Percentiles rank a stretch among this genome's conserved stretches.
phyloP scores from a whole-genome alignment of 2,329 filamentous ascomycete species.

The Alternaria gansuensis region DNA sequence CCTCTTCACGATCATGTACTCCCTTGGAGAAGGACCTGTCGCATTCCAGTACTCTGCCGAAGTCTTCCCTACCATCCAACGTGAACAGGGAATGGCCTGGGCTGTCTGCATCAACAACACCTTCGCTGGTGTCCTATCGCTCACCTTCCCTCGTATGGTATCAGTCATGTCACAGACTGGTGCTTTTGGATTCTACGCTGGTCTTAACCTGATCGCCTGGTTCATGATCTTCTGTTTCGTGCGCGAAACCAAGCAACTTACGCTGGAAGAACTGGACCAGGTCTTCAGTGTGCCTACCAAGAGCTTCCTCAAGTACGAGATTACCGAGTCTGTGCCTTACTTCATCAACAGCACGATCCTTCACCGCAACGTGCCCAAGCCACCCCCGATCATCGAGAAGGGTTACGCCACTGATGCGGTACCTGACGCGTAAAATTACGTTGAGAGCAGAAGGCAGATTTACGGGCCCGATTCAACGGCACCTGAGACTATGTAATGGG shows the following conservation, averaged over 20 bases:
- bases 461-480: too few relatives aligned
- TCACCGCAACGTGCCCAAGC: constrained; percentile 50
- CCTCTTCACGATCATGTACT: constrained; percentile 43
- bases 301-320: constrained; percentile 53
- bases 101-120: constrained; percentile 57
- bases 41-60: constrained; percentile 57
- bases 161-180: constrained; percentile 52
- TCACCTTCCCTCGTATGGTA: constrained; percentile 53
- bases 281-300: constrained; percentile 51
- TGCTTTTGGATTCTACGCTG: constrained; percentile 55
- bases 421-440: constrained; percentile 3
- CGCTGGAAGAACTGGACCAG: constrained; percentile 50
- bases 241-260: constrained; percentile 53
- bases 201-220: constrained; percentile 54
- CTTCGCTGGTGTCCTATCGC: constrained; percentile 51
- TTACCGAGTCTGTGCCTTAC: constrained; percentile 53
- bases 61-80: constrained; percentile 52
- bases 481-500: not conserved
- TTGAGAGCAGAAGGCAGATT: not conserved
- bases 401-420: constrained; percentile 9
- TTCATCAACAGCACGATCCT: constrained; percentile 55
- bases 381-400: constrained; percentile 53
- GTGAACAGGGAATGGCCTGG: constrained; percentile 55
- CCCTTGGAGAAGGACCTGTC: constrained; percentile 59
- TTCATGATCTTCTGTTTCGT: constrained; percentile 53